Conservation (phyloP, 441 rosid genomes). For the Bocquillonia castaneifolia region DNA sequence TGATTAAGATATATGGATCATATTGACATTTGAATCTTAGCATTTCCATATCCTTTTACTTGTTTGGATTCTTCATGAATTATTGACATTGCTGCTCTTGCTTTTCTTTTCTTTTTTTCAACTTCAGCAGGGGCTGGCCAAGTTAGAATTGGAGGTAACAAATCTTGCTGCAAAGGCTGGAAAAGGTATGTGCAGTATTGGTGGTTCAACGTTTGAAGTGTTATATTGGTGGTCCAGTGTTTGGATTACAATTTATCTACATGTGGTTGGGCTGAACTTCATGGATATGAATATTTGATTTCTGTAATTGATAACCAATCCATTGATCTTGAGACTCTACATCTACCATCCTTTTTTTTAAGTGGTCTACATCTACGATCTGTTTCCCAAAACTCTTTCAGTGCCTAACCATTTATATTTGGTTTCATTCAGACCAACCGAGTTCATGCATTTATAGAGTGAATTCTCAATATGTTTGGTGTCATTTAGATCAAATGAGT, state of each 20-base stretch:
- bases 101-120: constrained; percentile 16
- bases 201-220: constrained; percentile 12
- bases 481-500: too few relatives aligned
- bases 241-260: not conserved
- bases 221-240: constrained; percentile 15
- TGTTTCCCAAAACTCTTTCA: not conserved
- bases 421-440: not conserved
- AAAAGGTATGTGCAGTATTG: constrained; percentile 58
- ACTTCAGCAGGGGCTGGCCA: constrained; percentile 64
- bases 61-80: not conserved
- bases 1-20: too few relatives aligned
- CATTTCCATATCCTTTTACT: not conserved
- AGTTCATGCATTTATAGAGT: not conserved
- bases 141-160: constrained; percentile 96
- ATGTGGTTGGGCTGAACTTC: not conserved
- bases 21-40: not conserved
- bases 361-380: not conserved
- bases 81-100: not conserved
- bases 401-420: not conserved
- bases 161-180: constrained; percentile 99
- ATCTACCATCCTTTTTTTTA: too few relatives aligned
- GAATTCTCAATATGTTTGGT: not conserved
- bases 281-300: constrained; percentile 6
- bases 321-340: not conserved
- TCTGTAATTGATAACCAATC: not conserved